Conservation (phyloP, 306 rosid species). For the Psophocarpus tetragonolobus region DNA sequence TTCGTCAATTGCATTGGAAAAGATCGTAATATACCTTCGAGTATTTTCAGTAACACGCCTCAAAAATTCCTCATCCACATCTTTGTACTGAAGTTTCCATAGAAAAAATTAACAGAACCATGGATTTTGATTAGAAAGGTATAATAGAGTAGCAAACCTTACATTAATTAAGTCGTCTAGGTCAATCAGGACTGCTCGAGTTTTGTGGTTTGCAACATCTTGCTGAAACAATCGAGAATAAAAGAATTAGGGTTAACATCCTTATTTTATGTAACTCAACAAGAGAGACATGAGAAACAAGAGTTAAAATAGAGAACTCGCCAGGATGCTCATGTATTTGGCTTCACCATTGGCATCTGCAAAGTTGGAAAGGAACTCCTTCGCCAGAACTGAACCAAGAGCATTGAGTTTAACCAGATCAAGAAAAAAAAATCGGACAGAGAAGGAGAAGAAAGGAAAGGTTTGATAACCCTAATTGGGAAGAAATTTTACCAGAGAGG, state of each 20-base stretch:
- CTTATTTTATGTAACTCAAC: neutral
- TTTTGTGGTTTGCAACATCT: constrained; percentile 85
- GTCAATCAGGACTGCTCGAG: constrained; percentile 72
- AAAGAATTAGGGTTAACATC: constrained; percentile 17
- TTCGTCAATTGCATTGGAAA: constrained; percentile 80
- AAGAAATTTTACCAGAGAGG: neutral
- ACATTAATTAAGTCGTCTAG: constrained; percentile 79
- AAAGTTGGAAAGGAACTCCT: constrained; percentile 77
- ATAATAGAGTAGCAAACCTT: neutral
- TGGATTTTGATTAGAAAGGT: neutral
- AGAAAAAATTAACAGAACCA: neutral
- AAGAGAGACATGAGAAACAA: neutral
- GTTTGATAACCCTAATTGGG: neutral
- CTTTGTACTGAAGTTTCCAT: constrained; percentile 60
- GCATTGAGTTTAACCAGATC: neutral
- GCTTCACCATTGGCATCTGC: constrained; percentile 72
- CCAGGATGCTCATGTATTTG: constrained; percentile 76
- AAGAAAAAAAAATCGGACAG: neutral
- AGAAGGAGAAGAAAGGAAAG: neutral
- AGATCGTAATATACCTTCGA: constrained; percentile 73
- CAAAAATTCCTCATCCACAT: constrained; percentile 80
- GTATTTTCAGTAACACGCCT: constrained; percentile 85
- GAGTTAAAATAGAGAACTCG: constrained; percentile 34
- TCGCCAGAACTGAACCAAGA: constrained; percentile 59
- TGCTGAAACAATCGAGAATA: constrained; percentile 54